Evolutionary conservation across 176 grass and related monocot genomes (phyloP), one percentile per base, ranked within the genome.

Genomic region (Hordeum marinum): DNA sequence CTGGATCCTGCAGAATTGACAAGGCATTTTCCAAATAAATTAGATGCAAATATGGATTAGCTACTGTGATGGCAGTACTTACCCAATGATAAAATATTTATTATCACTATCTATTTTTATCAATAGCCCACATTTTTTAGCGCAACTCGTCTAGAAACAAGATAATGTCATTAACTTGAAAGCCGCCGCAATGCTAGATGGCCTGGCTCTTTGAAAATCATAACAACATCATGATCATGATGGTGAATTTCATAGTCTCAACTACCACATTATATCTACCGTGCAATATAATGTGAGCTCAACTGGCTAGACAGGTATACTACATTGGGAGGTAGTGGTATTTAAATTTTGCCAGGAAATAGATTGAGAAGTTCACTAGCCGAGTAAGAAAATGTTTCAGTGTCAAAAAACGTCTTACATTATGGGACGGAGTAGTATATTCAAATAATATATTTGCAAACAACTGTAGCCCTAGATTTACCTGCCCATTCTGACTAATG

Each of bases 1-100:
- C 84, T 7, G 96, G 96, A 92, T 99, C 96, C 96, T 99, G 88
- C 39, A 80, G 23, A 80, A 62, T 60, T 32, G 20, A 41, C n/a
- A 76, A 76, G 12, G 48, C 14, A 39, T 61, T 62, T 71, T 45
- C 29, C 52, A 70, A 65, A 77, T 27, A 68, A 48, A 58, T 31
- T 60, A 63, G 3, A 74, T 39, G 48, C 36, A 75, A 26, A 63
- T 52, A 31, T 78, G 17, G 29, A 37, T 72, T 54, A 59, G 48
- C n/a, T 68, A 40, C 79, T 68, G 40, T 29, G 17, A 68, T 80
- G n/a, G 26, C 41, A 78, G 18, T 54, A 36, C 18, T 54, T 64
- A 74, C 42, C 46, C 13, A 76, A 66, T 15, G 26, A 76, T 68
- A 67, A 3, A 50, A 83, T 15, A 9, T 36, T 9, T 66, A 70